Percentiles rank a stretch among this genome's conserved stretches.
Evolutionary conservation across 768 basidiomycete species (phyloP).

Genomic region (Cyclocybe aegerita): DNA sequence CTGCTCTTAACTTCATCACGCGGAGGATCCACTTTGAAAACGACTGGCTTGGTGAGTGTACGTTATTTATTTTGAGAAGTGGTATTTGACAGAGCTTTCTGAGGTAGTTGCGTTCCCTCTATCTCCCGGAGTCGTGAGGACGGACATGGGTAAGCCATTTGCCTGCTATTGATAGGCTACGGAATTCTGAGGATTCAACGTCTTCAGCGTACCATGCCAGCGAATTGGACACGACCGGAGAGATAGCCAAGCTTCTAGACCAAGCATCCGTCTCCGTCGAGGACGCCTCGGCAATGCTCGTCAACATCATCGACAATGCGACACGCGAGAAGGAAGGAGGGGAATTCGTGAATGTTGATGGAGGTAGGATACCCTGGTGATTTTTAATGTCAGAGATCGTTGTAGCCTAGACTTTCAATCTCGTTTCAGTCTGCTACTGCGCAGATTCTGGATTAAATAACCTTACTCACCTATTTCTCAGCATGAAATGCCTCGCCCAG

Average conservation of each 20-base stretch:
- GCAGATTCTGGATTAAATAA: no score
- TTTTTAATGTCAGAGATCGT: no score
- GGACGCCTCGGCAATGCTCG: neutral
- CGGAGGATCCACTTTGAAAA: slow-evolving; percentile 8
- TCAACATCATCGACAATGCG: slow-evolving; percentile 2
- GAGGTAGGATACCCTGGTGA: slow-evolving; percentile 1
- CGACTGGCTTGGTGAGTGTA: slow-evolving; percentile 1
- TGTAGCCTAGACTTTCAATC: no score
- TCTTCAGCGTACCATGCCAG: no score
- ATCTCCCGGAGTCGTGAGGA: slow-evolving; percentile 4
- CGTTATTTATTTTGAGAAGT: neutral
- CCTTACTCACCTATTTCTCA: no score
- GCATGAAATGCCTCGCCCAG: no score
- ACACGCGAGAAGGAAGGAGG: slow-evolving; percentile 8
- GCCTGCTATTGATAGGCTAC: neutral
- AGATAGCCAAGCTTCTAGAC: no score
- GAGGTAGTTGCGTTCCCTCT: slow-evolving; percentile 5
- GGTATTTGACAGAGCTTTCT: no score
- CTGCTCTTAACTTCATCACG: slow-evolving; percentile 2
- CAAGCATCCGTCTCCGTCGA: neutral
- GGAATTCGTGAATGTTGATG: slow-evolving; percentile 7
- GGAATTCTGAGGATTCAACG: no score
- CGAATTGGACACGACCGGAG: no score
- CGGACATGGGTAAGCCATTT: slow-evolving; percentile 5
- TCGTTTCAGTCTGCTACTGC: no score